Conservation (phyloP, 2,329 filamentous ascomycete species). For the Cyanodermella asteris region DNA sequence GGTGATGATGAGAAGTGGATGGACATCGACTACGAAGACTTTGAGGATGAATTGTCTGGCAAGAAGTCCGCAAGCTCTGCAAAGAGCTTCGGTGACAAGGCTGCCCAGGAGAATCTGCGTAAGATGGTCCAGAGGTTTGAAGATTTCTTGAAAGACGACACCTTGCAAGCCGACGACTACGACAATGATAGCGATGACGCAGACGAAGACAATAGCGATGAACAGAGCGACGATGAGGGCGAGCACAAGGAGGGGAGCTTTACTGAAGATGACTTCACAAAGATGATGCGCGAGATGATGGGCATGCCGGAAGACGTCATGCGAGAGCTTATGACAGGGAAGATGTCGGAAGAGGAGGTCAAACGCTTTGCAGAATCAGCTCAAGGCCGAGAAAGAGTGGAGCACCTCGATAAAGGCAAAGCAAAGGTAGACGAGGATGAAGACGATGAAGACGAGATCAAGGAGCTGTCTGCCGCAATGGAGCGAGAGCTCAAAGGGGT, state of each 20-base stretch:
- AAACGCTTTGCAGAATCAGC: slow-evolving; percentile 13
- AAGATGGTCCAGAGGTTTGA: slow-evolving; percentile 93
- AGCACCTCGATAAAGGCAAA: slow-evolving; percentile 28
- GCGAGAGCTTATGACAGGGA: slow-evolving; percentile 10
- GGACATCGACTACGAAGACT: slow-evolving; percentile 74
- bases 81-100: slow-evolving; percentile 22
- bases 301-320: slow-evolving; percentile 25
- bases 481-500: slow-evolving; percentile 24
- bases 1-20: slow-evolving; percentile 81
- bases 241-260: slow-evolving; percentile 61
- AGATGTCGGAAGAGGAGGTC: slow-evolving; percentile 7
- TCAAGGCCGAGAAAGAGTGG: slow-evolving; percentile 5
- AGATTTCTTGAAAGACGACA: slow-evolving; percentile 70
- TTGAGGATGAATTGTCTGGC: slow-evolving; percentile 55
- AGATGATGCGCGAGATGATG: slow-evolving; percentile 87
- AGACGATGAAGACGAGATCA: slow-evolving; percentile 37
- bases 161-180: slow-evolving; percentile 18
- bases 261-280: slow-evolving; percentile 63
- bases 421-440: slow-evolving; percentile 16
- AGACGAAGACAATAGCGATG: slow-evolving; percentile 16
- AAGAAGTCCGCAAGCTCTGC: slow-evolving; percentile 20
- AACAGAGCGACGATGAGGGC: slow-evolving; percentile 34
- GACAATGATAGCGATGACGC: slow-evolving; percentile 21
- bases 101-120: slow-evolving; percentile 38
- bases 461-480: slow-evolving; percentile 22